phyloP scores from a whole-genome alignment of 2,329 filamentous ascomycete species.

The Cercospora sp. region DNA sequence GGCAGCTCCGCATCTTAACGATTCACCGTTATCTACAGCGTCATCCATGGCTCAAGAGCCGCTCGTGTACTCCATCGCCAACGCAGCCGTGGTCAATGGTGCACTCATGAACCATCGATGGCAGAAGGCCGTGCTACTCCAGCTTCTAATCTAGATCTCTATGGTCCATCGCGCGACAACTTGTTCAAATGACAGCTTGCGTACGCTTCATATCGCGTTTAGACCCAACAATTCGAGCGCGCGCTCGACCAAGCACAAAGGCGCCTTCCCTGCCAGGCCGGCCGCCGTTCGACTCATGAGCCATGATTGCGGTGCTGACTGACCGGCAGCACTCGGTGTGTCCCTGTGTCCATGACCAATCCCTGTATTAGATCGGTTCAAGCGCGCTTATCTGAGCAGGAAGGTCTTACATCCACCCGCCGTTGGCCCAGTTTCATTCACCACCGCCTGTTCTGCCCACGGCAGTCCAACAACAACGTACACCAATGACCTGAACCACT shows the following conservation, averaged over 20 bases:
- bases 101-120: background rate
- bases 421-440: background rate
- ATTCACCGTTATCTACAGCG: background rate
- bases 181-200: background rate
- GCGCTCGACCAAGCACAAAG: background rate
- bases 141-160: background rate
- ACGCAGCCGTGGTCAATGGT: background rate
- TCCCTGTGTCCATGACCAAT: background rate
- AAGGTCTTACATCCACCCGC: background rate
- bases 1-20: background rate
- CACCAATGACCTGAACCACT: background rate
- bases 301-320: background rate
- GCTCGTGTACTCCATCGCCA: background rate
- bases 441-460: background rate
- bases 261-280: background rate
- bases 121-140: background rate
- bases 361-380: background rate
- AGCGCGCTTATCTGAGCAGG: background rate
- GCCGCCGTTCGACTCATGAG: background rate
- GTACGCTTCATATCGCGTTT: background rate
- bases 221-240: background rate
- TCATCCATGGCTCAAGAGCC: background rate
- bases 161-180: background rate
- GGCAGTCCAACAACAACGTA: background rate
- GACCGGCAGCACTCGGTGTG: background rate